These are phyloP conservation scores for Mariannaea sp. DNA, from an alignment of 2,329 filamentous ascomycete genomes.

Conservation along the genomic window DNA sequence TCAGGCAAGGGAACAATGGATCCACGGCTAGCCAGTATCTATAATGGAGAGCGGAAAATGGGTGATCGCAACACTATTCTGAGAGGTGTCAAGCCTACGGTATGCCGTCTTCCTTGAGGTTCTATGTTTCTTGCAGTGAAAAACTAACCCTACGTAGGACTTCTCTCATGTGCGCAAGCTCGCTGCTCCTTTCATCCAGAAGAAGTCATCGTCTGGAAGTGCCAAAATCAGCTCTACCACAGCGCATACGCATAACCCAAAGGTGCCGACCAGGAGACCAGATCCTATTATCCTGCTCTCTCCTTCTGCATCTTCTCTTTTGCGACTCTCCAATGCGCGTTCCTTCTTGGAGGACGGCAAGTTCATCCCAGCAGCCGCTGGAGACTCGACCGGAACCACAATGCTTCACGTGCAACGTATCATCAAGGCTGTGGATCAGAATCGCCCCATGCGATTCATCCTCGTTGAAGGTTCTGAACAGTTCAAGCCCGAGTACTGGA, in stretches of 20 bases:
- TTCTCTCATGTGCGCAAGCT: conserved; percentile 92
- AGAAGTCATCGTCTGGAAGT: conserved; percentile 53
- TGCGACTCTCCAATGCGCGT: conserved; percentile 95
- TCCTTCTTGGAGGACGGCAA: conserved; percentile 86
- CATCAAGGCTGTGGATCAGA: conserved; percentile 71
- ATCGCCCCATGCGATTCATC: conserved; percentile 85
- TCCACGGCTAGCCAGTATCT: conserved; percentile 83
- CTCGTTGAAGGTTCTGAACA: conserved; percentile 90
- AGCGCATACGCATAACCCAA: conserved; percentile 59
- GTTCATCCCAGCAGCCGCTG: conserved; percentile 77
- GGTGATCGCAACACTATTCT: conserved; percentile 90
- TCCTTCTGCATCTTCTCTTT: conserved; percentile 89
- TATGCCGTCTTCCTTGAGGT: conserved; percentile 49
- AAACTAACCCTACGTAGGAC: conserved; percentile 62
- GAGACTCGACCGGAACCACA: conserved; percentile 66
- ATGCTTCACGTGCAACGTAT: conserved; percentile 85
- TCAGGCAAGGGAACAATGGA: conserved; percentile 72
- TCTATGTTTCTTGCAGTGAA: neutral
- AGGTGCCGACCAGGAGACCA: conserved; percentile 55
- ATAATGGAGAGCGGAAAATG: conserved; percentile 87
- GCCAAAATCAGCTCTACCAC: conserved; percentile 48
- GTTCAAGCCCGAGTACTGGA: conserved; percentile 99
- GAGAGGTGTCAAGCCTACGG: conserved; percentile 84
- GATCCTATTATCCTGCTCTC: conserved; percentile 97
- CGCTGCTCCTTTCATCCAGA: conserved; percentile 74